phyloP scores from a whole-genome alignment of 495 filamentous ascomycete species.

The Aspergillus asperescens region DNA sequence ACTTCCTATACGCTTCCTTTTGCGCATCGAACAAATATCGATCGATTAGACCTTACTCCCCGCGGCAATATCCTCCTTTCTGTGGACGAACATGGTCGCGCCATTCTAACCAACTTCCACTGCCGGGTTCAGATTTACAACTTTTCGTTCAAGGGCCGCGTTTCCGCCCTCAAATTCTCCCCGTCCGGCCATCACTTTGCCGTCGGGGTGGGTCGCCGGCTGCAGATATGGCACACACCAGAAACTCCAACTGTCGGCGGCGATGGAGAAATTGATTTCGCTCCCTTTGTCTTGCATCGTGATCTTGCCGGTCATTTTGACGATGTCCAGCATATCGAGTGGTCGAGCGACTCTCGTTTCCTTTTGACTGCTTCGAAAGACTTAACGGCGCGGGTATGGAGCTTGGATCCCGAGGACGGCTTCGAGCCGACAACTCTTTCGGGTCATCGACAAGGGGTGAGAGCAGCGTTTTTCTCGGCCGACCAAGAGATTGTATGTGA shows the following conservation, averaged over 20 bases:
- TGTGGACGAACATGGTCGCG: constrained; percentile 88
- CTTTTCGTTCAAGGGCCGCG: constrained; percentile 82
- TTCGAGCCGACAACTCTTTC: constrained; percentile 85
- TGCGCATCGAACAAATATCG: constrained; percentile 87
- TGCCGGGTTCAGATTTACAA: constrained; percentile 83
- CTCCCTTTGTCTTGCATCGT: constrained; percentile 85
- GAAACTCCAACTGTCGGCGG: constrained; percentile 70
- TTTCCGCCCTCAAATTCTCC: constrained; percentile 84
- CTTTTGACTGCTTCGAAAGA: constrained; percentile 88
- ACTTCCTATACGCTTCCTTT: constrained; percentile 94
- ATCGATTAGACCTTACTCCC: constrained; percentile 79
- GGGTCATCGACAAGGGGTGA: constrained; percentile 80
- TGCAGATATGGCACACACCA: constrained; percentile 95
- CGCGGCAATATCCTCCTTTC: constrained; percentile 86
- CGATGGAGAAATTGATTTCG: constrained; percentile 86
- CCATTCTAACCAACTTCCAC: constrained; percentile 83
- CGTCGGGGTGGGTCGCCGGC: constrained; percentile 72
- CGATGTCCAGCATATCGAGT: constrained; percentile 74
- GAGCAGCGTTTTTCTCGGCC: constrained; percentile 86
- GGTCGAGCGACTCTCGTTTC: constrained; percentile 93
- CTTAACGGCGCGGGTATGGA: constrained; percentile 91
- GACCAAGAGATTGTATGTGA: constrained; percentile 69
- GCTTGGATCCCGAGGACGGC: constrained; percentile 75
- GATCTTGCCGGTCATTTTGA: constrained; percentile 87
- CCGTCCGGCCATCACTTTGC: constrained; percentile 87